A percentile compares a stretch with the other conserved stretches of the same genome.
phyloP scores from a whole-genome alignment of 371 early-diverging fungal species.

The Dinochytrium kinnereticum region DNA sequence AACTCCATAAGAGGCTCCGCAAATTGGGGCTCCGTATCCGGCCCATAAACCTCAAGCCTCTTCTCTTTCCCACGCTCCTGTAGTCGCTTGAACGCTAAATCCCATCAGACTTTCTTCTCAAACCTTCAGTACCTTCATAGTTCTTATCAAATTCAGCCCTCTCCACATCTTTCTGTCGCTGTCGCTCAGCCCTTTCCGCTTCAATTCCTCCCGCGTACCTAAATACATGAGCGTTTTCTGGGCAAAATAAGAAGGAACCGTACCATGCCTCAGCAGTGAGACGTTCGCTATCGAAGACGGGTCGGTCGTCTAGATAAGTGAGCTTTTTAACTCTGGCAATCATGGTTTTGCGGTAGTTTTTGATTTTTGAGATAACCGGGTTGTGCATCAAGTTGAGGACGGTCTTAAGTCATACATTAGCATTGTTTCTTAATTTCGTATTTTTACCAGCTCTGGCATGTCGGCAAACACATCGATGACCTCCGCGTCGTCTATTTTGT shows the following conservation, averaged over 20 bases:
- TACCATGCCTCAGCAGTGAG: constrained; percentile 57
- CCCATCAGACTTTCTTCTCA: not conserved
- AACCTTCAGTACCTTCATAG: constrained; percentile 50
- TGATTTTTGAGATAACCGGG: constrained; percentile 54
- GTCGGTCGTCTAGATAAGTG: constrained; percentile 62
- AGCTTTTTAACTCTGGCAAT: constrained; percentile 45
- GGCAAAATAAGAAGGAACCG: constrained; percentile 1
- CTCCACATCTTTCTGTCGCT: constrained; percentile 53
- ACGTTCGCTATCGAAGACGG: constrained; percentile 61
- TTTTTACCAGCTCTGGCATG: constrained; percentile 58
- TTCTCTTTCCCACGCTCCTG: constrained; percentile 46
- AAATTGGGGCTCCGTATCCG: constrained; percentile 39
- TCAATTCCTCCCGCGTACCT: constrained; percentile 47
- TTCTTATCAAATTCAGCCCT: constrained; percentile 46
- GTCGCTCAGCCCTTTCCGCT: constrained; percentile 56
- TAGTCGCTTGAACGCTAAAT: constrained; percentile 41
- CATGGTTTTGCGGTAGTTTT: constrained; percentile 54
- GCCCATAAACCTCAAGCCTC: constrained; percentile 41
- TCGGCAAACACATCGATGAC: constrained; percentile 52
- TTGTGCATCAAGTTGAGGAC: constrained; percentile 62
- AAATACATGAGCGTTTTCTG: not conserved
- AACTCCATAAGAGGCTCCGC: constrained; percentile 33
- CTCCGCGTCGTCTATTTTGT: constrained; percentile 56
- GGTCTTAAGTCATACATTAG: constrained; percentile 46
- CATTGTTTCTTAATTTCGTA: too few relatives aligned